Base-by-base conservation (phyloP, 768 basidiomycete species). In the Pulveroboletus sp. region DNA sequence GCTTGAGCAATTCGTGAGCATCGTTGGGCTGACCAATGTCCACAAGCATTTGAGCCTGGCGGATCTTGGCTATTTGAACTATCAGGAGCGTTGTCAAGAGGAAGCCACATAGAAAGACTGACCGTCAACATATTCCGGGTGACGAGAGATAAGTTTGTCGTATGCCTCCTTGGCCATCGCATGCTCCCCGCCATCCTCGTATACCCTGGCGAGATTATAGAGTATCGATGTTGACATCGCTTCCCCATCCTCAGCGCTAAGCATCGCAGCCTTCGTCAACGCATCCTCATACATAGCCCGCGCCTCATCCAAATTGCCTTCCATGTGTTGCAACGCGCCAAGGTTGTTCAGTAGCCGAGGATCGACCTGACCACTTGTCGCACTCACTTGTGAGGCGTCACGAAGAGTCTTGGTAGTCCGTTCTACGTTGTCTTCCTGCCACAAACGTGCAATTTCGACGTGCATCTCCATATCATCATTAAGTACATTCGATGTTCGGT, bases 91-190 rank as follows among this genome's bases (percentile, higher is more conserved):
- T 37, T n/a, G 30, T 37, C 9, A 13, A 32, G 33, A 38, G 27
- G 7, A 18, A 7, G 36, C 27, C 8, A 0, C 17, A 45, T 40
- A n/a, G 30, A 33, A 43, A 46, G 31, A 73, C 86, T 41, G 57
- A 95, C 94, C 95, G 64, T 97, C 95, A 21, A 93, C 80, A 64
- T 95, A 97, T 70, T 98, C 96, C 1, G 94, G 92, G 74, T 98
- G 95, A 46, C 87, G 77, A n/a, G 81, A 72, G 32, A 97, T 69
- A 8, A 98, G 75, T 67, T 93, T 92, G 42, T 85, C 81, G 59
- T 94, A 98, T 2, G 90, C 92, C 57, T 87, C 89, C 55, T 77
- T 84, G 2, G 95, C 94, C 53, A 84, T 75, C 2, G 69, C 75
- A 5, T 77, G 75, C 32, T 90, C 84, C 1, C 86, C 86, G 46